A percentile compares a stretch with the other conserved stretches of the same genome.
Evolutionary conservation across 2,329 filamentous ascomycete genomes (phyloP).

Genomic region (Fusarium albosuccineum): DNA sequence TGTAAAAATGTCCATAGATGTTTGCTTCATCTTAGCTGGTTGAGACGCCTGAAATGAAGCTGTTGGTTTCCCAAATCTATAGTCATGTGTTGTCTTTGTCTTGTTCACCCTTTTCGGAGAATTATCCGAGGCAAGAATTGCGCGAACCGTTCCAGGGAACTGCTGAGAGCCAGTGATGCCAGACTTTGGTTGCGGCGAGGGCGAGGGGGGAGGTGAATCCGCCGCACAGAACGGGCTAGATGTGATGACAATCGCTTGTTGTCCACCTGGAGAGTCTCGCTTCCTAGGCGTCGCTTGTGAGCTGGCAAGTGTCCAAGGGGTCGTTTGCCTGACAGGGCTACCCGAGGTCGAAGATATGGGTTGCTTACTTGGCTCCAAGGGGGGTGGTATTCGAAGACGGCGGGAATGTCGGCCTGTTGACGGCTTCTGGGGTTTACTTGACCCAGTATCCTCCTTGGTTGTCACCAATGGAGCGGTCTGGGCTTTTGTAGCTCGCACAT

Average conservation of each 20-base stretch:
- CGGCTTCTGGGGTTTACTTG: conserved; percentile 10
- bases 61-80: conserved; percentile 4
- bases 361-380: conserved; percentile 54
- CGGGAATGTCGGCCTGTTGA: conserved; percentile 21
- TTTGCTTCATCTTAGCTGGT: conserved; percentile 48
- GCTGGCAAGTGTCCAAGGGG: conserved; percentile 57
- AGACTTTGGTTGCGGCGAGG: conserved; percentile 37
- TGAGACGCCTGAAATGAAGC: conserved; percentile 21
- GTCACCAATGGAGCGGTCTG: conserved; percentile 8
- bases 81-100: neutral
- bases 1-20: conserved; percentile 50
- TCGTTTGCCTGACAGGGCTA: conserved; percentile 39
- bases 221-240: conserved; percentile 56
- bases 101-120: conserved; percentile 38
- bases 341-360: conserved; percentile 43
- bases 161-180: conserved; percentile 28
- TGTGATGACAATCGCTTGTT: conserved; percentile 59
- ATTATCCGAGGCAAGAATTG: conserved; percentile 39
- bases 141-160: conserved; percentile 43
- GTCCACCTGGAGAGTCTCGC: conserved; percentile 36
- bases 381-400: conserved; percentile 43
- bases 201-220: conserved; percentile 48
- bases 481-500: conserved; percentile 57
- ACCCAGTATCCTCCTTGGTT: conserved; percentile 14
- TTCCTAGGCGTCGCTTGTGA: conserved; percentile 59